Evolutionary conservation across 2,329 filamentous ascomycete species (phyloP).

Genomic region (Fusarium paranaense): DNA sequence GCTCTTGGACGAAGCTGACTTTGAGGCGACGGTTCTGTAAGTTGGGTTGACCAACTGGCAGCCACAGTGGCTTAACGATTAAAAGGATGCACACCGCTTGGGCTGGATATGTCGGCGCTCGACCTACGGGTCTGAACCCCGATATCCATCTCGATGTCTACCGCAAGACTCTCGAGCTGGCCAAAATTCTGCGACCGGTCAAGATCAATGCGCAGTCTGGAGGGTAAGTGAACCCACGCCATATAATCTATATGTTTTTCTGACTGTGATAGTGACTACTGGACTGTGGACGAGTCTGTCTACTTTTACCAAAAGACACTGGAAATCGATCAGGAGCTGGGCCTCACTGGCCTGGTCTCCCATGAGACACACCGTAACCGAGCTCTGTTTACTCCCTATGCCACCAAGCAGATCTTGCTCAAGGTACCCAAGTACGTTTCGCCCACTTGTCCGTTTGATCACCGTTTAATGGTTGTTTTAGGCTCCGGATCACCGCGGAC

Average conservation of each 20-base stretch:
- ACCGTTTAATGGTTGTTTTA: neutral
- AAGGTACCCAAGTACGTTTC: neutral
- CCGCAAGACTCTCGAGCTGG: neutral
- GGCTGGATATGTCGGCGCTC: neutral
- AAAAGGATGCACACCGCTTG: neutral
- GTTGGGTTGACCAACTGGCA: neutral
- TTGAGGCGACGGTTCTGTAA: neutral
- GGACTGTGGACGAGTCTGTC: neutral
- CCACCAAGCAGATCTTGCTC: neutral
- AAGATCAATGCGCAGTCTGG: neutral
- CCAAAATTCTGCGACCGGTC: neutral
- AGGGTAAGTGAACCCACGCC: neutral
- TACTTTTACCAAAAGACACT: neutral
- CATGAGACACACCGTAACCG: neutral
- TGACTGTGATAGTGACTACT: neutral
- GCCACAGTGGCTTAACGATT: neutral
- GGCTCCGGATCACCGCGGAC: neutral
- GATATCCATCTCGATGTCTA: neutral
- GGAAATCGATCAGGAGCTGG: neutral
- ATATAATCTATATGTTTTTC: too few species aligned
- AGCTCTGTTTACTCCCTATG: neutral
- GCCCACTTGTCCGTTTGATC: accelerated
- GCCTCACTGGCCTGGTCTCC: neutral
- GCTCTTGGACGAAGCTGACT: neutral
- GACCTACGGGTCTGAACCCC: neutral